Conservation (phyloP, 148 eudicot genomes). For the Drosera capensis region DNA sequence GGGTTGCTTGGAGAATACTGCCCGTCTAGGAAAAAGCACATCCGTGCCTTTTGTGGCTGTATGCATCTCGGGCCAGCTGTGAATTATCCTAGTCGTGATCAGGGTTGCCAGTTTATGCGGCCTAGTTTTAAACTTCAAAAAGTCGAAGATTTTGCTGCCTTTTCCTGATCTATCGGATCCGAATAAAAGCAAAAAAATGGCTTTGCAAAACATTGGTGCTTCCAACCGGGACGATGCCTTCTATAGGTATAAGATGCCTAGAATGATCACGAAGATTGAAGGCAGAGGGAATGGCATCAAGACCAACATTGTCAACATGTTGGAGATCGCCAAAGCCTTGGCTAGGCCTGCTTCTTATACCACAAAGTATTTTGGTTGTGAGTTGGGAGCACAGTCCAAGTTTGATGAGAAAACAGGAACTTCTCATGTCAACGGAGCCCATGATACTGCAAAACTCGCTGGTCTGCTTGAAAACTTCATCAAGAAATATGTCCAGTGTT, state of each 20-base stretch:
- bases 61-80: conserved; percentile 40
- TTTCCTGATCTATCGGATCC: conserved; percentile 9
- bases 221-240: conserved; percentile 82
- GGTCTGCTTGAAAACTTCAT: conserved; percentile 66
- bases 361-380: conserved; percentile 69
- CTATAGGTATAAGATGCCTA: conserved; percentile 85
- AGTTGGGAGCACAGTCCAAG: conserved; percentile 78
- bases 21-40: conserved; percentile 40
- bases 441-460: conserved; percentile 66
- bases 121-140: conserved; percentile 13
- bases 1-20: conserved; percentile 67
- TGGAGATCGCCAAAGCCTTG: conserved; percentile 68
- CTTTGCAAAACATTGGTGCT: conserved; percentile 69
- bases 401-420: conserved; percentile 71
- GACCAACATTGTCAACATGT: conserved; percentile 74
- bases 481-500: conserved; percentile 75
- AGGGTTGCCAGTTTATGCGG: conserved; percentile 29
- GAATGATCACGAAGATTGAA: conserved; percentile 69
- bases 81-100: conserved; percentile 17
- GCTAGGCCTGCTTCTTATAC: conserved; percentile 65
- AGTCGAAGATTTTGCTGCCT: conserved; percentile 6
- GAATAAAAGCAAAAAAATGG: conserved; percentile 27
- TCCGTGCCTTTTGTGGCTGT: conserved; percentile 14
- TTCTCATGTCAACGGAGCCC: conserved; percentile 63
- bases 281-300: conserved; percentile 83